Evolutionary conservation across 2,329 filamentous ascomycete genomes (phyloP), one percentile per base, ranked within the genome.

Genomic region (Blastomyces parvus): DNA sequence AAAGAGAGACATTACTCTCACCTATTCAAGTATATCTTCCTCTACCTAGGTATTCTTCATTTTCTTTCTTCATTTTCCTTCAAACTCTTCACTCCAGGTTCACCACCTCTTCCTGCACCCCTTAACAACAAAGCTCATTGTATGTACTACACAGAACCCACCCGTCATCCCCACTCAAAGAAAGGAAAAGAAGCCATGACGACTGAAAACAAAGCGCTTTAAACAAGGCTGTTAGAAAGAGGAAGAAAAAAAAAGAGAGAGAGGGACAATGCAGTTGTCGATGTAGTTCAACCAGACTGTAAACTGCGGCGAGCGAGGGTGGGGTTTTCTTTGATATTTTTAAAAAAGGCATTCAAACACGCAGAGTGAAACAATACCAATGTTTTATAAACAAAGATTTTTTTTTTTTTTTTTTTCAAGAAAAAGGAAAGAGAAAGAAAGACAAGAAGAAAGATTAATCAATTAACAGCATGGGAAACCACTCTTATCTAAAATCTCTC

Each of bases 381-480:
- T 36, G 8, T 36, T 42, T 42, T 2, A 22, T 8, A 38, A 59
- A 59, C 13, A 59, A 59, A 59, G 40, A 59, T 38, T 19, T 6
- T n/a, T 1, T n/a, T 44, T 44, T 17, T n/a, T n/a, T n/a, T n/a
- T n/a, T n/a, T n/a, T n/a, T n/a, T n/a, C 17, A 38, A 69, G 64
- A 68, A 69, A 64, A 73, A 72, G 69, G 70, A 70, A 19, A 56
- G 62, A 61, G 61, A 65, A 64, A 60, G 64, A 63, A 59, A 62
- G 33, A 36, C 8, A 36, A 36, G 1, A 1, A 36, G 33, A 36
- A 36, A 33, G 7, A 7, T 33, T 33, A 33, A 33, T 33, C 33
- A 36, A 36, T 36, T 11, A 2, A 36, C 33, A 36, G 33, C 3
- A 33, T 9, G 11, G 33, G 8, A 36, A 36, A 36, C 33, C 6